Evolutionary conservation across 306 rosid species (phyloP), one percentile per base, ranked within the genome.

Genomic region (Arachis hypogaea): DNA sequence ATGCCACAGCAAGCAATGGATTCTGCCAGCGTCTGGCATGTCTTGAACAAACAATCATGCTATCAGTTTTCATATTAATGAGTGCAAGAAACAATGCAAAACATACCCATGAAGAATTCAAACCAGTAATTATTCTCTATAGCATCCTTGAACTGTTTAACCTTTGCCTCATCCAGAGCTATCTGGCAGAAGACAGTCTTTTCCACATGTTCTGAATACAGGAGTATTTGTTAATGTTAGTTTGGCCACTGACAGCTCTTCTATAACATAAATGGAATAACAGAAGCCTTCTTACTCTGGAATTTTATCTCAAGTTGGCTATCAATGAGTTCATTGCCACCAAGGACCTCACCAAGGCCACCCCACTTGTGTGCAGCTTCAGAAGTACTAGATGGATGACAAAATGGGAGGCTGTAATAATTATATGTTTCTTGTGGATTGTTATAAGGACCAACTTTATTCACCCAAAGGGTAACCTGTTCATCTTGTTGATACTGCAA

Each of bases 341-440:
- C 98, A 36, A 95, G 77, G 82, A 95, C 99, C 87, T 95, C 99
- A 63, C 99, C 99, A 73, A 95, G 99, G 74, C 99, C 99, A 86
- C 99, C 99, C 99, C 99, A 95, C 78, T 95, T 95, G 85, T 95
- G 99, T 69, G 79, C 84, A 82, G 96, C 71, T 63, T 62, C 83
- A 80, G 92, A 43, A 79, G 73, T 82, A 61, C 77, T 85, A 60
- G 89, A 57, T 42, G 91, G 86, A 76, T 55, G 92, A 59, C 99
- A 95, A 80, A 92, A 95, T 40, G 99, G 99, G 69, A 95, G 98
- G 84, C 92, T 92, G 89, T 88, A 89, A 83, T 95, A 95, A 64
- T 95, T 95, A 84, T 95, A 95, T 5, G 99, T 95, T 90, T 95
- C 99, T 86, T 95, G 99, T 28, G 99, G 99, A 79, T 95, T 95